phyloP scores from a whole-genome alignment of 75 land plant genomes.

The Cryptomeria japonica region DNA sequence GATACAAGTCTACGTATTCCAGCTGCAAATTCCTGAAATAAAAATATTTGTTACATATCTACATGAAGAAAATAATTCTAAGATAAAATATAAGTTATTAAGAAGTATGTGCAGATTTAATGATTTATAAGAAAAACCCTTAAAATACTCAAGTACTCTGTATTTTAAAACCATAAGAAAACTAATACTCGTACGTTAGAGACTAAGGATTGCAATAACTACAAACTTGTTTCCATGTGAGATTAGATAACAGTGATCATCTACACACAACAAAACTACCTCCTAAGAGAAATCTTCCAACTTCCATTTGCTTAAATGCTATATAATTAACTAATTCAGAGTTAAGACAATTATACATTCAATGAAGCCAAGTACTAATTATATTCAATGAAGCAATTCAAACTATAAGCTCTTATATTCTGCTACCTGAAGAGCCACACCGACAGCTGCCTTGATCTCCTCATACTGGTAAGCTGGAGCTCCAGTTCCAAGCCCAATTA shows the following conservation, averaged over 20 bases:
- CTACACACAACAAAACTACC: background rate
- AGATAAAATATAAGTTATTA: background rate
- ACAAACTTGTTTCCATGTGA: no score
- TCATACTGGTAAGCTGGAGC: background rate
- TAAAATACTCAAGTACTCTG: no score
- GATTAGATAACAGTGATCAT: background rate
- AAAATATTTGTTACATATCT: background rate
- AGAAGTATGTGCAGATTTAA: no score
- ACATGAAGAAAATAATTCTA: background rate
- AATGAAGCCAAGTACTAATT: no score
- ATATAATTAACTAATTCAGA: background rate
- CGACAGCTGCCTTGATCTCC: background rate
- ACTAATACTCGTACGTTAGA: no score
- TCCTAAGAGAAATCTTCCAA: background rate
- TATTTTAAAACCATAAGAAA: no score
- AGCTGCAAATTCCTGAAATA: slow-evolving; percentile 33
- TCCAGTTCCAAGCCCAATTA: background rate
- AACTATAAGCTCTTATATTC: background rate
- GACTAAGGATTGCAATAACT: no score
- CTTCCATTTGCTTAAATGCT: background rate
- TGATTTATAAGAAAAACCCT: no score
- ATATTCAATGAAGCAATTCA: no score
- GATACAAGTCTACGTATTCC: slow-evolving; percentile 51
- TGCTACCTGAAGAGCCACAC: background rate
- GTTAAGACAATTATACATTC: background rate